Percentiles rank a stretch among this genome's conserved stretches.
phyloP scores from a whole-genome alignment of 1,139 yeast genomes.

The Scheffersomyces segobiensis region DNA sequence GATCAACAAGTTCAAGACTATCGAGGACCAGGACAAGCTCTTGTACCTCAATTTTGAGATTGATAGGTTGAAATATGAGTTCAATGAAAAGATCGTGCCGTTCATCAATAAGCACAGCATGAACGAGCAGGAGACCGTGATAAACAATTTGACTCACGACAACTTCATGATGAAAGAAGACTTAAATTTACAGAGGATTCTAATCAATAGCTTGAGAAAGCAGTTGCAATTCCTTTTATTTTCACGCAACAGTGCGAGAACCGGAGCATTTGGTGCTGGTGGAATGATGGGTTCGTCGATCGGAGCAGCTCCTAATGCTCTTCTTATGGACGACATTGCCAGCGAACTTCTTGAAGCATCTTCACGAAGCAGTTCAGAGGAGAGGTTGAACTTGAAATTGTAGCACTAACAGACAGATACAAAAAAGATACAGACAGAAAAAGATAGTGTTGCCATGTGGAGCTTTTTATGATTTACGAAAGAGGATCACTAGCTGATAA shows the following conservation, averaged over 20 bases:
- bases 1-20: conserved; percentile 28
- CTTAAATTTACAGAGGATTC: conserved; percentile 44
- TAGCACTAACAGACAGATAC: conserved; percentile 4
- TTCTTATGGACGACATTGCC: background rate
- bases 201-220: conserved; percentile 49
- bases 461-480: background rate
- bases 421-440: background rate
- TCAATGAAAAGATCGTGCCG: conserved; percentile 43
- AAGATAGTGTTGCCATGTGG: background rate
- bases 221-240: conserved; percentile 52
- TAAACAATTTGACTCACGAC: conserved; percentile 43
- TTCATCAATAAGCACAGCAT: conserved; percentile 29
- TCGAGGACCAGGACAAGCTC: conserved; percentile 34
- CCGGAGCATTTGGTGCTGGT: background rate
- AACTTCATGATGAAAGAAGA: conserved; percentile 51
- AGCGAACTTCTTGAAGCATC: conserved; percentile 19
- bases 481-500: background rate
- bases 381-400: conserved; percentile 36
- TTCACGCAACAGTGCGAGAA: conserved; percentile 26
- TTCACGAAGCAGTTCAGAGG: conserved; percentile 37
- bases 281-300: background rate
- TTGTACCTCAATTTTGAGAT: conserved; percentile 38
- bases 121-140: conserved; percentile 37
- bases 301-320: background rate
- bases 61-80: conserved; percentile 42